Conservation (phyloP, 1,284 basidiomycete species). For the Trichosporon sp. region DNA sequence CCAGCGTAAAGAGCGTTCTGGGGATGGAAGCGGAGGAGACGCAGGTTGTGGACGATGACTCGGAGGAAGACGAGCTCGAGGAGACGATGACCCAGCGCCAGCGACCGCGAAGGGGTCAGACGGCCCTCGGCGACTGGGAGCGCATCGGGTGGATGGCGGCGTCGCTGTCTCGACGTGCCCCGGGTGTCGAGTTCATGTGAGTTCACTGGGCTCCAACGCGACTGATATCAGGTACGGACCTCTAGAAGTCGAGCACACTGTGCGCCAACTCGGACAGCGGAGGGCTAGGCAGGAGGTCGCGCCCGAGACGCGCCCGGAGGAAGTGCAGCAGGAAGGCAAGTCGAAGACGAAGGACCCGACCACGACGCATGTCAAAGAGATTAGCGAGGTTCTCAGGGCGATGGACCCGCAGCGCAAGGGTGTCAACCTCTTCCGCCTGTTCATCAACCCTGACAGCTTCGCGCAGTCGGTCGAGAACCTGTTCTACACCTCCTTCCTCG, state of each 20-base stretch:
- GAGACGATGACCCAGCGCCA: conserved; percentile 20
- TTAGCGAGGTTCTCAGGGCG: conserved; percentile 35
- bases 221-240: conserved; percentile 47
- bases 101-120: conserved; percentile 24
- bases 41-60: conserved; percentile 38
- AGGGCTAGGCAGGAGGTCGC: conserved; percentile 23
- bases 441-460: conserved; percentile 28
- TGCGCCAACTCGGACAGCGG: conserved; percentile 15
- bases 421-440: conserved; percentile 55
- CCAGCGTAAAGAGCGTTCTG: conserved; percentile 43
- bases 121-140: conserved; percentile 48
- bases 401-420: conserved; percentile 40
- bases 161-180: conserved; percentile 47
- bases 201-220: conserved; percentile 24
- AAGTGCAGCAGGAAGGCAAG: conserved; percentile 32
- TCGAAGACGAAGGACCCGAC: conserved; percentile 39
- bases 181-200: conserved; percentile 58
- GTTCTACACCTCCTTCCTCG: conserved; percentile 62
- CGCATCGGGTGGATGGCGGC: conserved; percentile 57
- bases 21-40: conserved; percentile 40
- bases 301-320: conserved; percentile 39
- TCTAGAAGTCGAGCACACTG: conserved; percentile 34
- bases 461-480: conserved; percentile 62
- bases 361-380: conserved; percentile 36
- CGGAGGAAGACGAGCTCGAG: conserved; percentile 41